Evolutionary conservation across 116 monocot species (phyloP), one percentile per base, ranked within the genome.

Genomic region (Phalaenopsis hybrid): DNA sequence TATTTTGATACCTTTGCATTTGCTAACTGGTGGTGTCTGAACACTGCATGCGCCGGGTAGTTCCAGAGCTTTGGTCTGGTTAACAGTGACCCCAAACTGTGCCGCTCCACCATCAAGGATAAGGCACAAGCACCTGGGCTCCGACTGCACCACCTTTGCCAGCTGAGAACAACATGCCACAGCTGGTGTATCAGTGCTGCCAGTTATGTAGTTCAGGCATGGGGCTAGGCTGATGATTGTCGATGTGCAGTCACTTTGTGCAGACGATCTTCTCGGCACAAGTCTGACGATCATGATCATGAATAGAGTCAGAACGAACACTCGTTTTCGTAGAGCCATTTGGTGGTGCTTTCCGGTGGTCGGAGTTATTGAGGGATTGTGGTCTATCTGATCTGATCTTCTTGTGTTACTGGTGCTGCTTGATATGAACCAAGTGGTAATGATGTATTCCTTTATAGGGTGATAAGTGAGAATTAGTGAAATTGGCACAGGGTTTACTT

Each of bases 81-180:
- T 84, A 57, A 84, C 59, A 11, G 45, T 80, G 48, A 84, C 79
- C 18, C 84, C 84, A 2, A 84, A 58, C n/a, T 55, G 48, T 4
- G 84, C 59, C 2, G 74, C 80, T 2, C 84, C 84, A 17, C 84
- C 84, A 43, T 80, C 73, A 61, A 84, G 80, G 33, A 84, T 46
- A 58, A 12, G 31, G 75, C 84, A 84, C 18, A 84, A 73, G 57
- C 84, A 84, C 20, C 58, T 55, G 17, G 84, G 84, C 34, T 79
- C 80, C 6, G 79, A 75, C 74, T 69, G 74, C 46, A 80, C 84
- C 28, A 84, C 80, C 13, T 43, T 75, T 37, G 74, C 57, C 16
- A 84, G 84, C 80, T 84, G 79, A 20, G 84, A 61, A 52, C 84
- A 84, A 57, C 84, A 84, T 5, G 84, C 20, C 74, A 70, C 69